A percentile compares a stretch with the other conserved stretches of the same genome.
Conservation (phyloP, 139 green algal species). For the Dunaliella sp. region DNA sequence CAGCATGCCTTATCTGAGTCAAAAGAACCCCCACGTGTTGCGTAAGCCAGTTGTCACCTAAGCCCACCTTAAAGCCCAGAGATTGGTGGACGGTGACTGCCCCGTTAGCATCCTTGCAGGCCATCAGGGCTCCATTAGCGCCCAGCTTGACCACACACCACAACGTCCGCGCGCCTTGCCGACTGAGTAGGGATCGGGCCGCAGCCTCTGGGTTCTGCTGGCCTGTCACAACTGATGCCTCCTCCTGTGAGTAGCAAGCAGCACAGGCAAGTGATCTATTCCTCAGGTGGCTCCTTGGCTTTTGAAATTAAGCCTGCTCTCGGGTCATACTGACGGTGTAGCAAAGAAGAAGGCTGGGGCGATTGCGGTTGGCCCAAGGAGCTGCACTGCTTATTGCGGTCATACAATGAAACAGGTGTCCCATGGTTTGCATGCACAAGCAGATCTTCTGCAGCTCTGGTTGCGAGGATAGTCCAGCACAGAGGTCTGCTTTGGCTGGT, state of each 20-base stretch:
- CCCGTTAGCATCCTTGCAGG: not conserved
- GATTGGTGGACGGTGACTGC: not conserved
- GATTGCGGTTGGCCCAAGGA: not conserved
- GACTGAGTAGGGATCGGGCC: slow-evolving; percentile 57
- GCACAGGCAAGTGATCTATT: too few relatives aligned
- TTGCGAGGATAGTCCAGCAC: too few relatives aligned
- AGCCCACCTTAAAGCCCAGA: slow-evolving; percentile 11
- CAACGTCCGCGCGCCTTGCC: slow-evolving; percentile 44
- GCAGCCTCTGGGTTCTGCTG: slow-evolving; percentile 53
- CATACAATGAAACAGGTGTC: not conserved
- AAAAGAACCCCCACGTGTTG: too few relatives aligned
- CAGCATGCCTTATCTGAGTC: too few relatives aligned
- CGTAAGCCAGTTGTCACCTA: too few relatives aligned
- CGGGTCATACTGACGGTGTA: not conserved
- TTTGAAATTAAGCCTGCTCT: not conserved
- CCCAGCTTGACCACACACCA: slow-evolving; percentile 88
- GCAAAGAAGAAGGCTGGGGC: not conserved
- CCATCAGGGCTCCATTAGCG: slow-evolving; percentile 65
- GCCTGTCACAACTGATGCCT: slow-evolving; percentile 76
- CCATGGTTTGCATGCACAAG: not conserved
- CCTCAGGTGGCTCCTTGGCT: too few relatives aligned
- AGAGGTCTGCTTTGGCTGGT: too few relatives aligned
- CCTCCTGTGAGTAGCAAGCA: slow-evolving; percentile 53
- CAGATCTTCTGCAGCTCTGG: too few relatives aligned
- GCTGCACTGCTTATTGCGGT: not conserved